Conservation (phyloP, 2,329 filamentous ascomycete genomes). For the Fusarium burgessii region DNA sequence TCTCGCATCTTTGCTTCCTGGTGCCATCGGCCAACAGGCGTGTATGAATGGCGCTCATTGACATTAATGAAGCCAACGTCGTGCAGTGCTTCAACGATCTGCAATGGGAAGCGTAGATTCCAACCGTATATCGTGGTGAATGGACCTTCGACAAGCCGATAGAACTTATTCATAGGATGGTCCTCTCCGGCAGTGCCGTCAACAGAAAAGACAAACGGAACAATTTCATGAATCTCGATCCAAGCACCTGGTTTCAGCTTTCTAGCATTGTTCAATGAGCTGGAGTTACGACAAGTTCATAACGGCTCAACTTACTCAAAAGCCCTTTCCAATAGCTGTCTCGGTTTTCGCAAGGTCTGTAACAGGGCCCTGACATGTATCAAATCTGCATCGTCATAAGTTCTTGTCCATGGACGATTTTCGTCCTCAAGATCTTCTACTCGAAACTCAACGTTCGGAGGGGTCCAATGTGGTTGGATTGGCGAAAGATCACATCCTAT, state of each 20-base stretch:
- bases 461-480: constrained; percentile 61
- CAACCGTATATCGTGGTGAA: constrained; percentile 52
- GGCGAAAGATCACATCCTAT: constrained; percentile 60
- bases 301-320: constrained; percentile 52
- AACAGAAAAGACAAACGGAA: constrained; percentile 49
- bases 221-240: constrained; percentile 55
- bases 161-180: constrained; percentile 52
- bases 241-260: constrained; percentile 55
- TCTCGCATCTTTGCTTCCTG: constrained; percentile 51
- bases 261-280: constrained; percentile 40
- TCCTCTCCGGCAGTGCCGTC: constrained; percentile 48
- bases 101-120: constrained; percentile 48
- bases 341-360: constrained; percentile 64
- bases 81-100: constrained; percentile 48
- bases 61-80: constrained; percentile 53
- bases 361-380: constrained; percentile 66
- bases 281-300: background rate
- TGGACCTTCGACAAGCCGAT: constrained; percentile 48
- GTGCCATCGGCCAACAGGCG: constrained; percentile 56
- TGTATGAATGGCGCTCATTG: constrained; percentile 45
- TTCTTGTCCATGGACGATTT: constrained; percentile 51
- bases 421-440: constrained; percentile 55
- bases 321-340: constrained; percentile 60
- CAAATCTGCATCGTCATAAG: constrained; percentile 60
- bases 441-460: constrained; percentile 67